Evolutionary conservation across 179 eudicot species (phyloP).

Genomic region (Beta lomatogona): DNA sequence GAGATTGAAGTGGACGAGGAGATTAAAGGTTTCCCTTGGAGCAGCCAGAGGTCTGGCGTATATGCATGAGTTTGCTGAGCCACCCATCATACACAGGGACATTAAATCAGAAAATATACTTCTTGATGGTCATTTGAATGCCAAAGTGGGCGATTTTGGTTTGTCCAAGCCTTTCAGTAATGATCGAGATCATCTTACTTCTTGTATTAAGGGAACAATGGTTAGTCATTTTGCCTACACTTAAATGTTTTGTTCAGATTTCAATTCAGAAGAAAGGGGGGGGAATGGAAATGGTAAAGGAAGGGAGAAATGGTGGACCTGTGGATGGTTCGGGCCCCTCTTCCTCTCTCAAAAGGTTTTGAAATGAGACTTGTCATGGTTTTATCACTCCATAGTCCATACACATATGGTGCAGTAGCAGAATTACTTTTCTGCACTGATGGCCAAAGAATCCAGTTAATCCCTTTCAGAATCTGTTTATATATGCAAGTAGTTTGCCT

Average conservation of each 20-base stretch:
- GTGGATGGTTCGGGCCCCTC: neutral
- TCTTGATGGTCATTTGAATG: conserved; percentile 33
- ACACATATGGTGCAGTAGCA: neutral
- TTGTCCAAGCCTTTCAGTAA: conserved; percentile 29
- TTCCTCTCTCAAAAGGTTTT: neutral
- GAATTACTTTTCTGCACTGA: neutral
- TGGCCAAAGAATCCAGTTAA: neutral
- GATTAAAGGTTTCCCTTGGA: conserved; percentile 36
- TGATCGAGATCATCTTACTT: conserved; percentile 26
- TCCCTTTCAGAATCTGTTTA: neutral
- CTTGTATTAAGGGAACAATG: conserved; percentile 46
- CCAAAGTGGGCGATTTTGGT: conserved; percentile 47
- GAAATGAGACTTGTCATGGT: neutral
- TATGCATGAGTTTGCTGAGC: conserved; percentile 47
- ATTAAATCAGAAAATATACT: conserved; percentile 39
- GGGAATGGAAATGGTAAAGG: neutral
- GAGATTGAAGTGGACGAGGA: conserved; percentile 32
- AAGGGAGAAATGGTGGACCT: neutral
- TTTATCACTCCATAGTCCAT: neutral
- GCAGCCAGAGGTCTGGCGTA: conserved; percentile 45
- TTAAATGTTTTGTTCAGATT: neutral
- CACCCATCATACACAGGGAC: conserved; percentile 46
- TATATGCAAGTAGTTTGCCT: neutral
- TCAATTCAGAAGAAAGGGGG: neutral
- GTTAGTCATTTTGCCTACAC: conserved; percentile 23